Conservation (phyloP, 2,329 filamentous ascomycete genomes). For the Verruconis gallopava region DNA sequence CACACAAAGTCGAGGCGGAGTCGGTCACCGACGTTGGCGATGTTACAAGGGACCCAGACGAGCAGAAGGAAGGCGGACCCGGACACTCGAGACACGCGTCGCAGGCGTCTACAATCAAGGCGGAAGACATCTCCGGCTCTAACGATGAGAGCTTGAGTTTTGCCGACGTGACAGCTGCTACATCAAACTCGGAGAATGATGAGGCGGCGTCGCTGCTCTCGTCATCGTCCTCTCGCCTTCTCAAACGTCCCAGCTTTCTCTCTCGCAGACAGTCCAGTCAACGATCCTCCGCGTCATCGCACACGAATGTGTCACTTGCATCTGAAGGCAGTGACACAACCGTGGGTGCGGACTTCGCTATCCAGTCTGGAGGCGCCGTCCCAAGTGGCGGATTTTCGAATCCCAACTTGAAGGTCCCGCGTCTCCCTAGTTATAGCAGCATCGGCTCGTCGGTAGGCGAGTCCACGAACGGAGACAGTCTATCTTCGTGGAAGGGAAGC, state of each 20-base stretch:
- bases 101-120: constrained; percentile 4
- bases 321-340: constrained; percentile 60
- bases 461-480: constrained; percentile 32
- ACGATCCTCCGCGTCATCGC: constrained; percentile 45
- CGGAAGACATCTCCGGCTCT: not conserved
- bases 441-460: constrained; percentile 62
- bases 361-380: constrained; percentile 64
- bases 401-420: constrained; percentile 47
- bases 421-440: constrained; percentile 78
- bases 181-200: not conserved
- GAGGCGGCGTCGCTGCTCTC: constrained; percentile 12
- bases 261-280: constrained; percentile 43
- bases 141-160: constrained; percentile 1
- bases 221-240: constrained; percentile 19
- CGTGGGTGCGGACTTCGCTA: constrained; percentile 63
- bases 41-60: not conserved
- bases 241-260: constrained; percentile 42
- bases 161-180: constrained; percentile 5
- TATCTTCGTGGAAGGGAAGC: constrained; percentile 19
- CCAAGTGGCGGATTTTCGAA: constrained; percentile 22
- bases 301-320: constrained; percentile 38
- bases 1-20: constrained; percentile 6
- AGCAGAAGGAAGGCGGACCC: not conserved
- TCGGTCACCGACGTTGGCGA: not conserved
- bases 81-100: constrained; percentile 1